A percentile compares a stretch with the other conserved stretches of the same genome.
phyloP scores from a whole-genome alignment of 2,329 filamentous ascomycete species.

The Stachybotrys echinatus region DNA sequence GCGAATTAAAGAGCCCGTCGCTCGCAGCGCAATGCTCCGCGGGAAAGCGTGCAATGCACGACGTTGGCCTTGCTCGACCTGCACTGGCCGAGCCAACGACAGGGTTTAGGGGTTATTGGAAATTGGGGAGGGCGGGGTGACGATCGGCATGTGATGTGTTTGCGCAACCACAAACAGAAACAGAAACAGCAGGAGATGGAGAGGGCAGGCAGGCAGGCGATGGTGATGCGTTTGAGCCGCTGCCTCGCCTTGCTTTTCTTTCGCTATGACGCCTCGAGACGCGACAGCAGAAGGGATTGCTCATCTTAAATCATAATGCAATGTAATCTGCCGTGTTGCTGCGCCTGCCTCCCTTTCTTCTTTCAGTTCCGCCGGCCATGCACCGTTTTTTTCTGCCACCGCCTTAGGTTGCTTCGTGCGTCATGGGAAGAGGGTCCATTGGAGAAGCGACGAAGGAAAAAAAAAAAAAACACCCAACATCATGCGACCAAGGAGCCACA shows the following conservation, averaged over 20 bases:
- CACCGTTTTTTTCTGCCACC: neutral
- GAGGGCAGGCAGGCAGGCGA: neutral
- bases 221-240: neutral
- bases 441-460: neutral
- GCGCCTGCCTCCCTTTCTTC: too few species aligned
- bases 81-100: too few species aligned
- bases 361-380: too few species aligned
- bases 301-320: too few species aligned
- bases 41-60: neutral
- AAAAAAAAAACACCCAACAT: neutral
- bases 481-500: neutral
- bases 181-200: neutral
- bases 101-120: too few species aligned
- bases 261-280: too few species aligned
- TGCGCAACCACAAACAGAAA: neutral
- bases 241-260: too few species aligned
- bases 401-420: neutral
- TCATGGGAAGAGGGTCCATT: neutral
- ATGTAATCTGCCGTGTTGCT: too few species aligned
- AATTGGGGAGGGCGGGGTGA: neutral
- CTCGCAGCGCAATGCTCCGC: neutral
- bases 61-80: too few species aligned
- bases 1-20: neutral
- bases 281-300: too few species aligned
- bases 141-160: neutral